Base-by-base conservation (phyloP, 2,329 filamentous ascomycete genomes). In the Clonostachys solani region DNA sequence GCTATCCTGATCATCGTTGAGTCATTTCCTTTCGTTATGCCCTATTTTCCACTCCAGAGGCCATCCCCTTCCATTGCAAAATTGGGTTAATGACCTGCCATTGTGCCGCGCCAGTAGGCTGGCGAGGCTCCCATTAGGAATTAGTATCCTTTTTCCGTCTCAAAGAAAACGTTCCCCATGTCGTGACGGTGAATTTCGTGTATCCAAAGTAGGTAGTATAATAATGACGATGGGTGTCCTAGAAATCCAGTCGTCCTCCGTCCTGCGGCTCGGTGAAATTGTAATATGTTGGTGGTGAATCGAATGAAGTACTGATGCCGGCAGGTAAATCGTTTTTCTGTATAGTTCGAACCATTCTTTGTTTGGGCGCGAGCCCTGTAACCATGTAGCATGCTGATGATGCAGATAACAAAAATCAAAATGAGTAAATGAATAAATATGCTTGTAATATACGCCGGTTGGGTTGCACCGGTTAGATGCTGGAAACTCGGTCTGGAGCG, bases 401-500 rank as follows among this genome's bases (percentile, higher is more conserved):
- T 16, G 38, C 12, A 40, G 44, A 44, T 36, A 23, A 19, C 17
- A 44, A 34, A 34, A 29, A 43, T 36, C 17, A 16, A 38, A 43
- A 43, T 13, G 19, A 17, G 12, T 43, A 29, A 18, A 12, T 12
- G 33, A 43, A 43, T 34, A 43, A 41, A 41, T 38, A 44, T 12
- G 18, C 33, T 16, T 35, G 15, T 16, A 16, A 15, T 44, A 29
- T 29, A 29, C 10, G 23, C 23, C 23, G 23, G 23, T 29, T 29
- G 23, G 23, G 1, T 29, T 29, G 23, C 9, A 29, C 23, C 23
- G 33, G 40, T 47, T 41, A 52, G 12, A 46, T 44, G 43, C 45
- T 49, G 23, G 44, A 45, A 43, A 74, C 65, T 16, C 75, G 67
- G 42, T 80, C 75, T 6, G 91, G 91, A 50, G 92, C 89, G 59